These are phyloP conservation scores for Stenogyne calaminthoides DNA, from an alignment of 305 asterid species.

Conservation along the genomic window DNA sequence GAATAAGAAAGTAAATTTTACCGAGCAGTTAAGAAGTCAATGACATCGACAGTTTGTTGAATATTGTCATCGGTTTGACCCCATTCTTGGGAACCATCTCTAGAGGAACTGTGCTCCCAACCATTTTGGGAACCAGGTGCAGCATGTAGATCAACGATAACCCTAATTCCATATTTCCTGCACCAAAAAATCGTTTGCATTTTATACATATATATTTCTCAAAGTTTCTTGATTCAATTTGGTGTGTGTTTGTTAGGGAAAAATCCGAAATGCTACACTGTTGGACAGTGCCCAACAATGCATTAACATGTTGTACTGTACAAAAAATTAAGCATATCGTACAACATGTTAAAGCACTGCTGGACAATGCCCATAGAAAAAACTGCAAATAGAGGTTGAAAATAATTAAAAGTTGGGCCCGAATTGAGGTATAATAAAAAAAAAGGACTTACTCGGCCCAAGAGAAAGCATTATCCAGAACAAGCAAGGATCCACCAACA, in stretches of 20 bases:
- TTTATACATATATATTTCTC: too few relatives aligned
- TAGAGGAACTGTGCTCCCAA: constrained; percentile 62
- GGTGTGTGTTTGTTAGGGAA: background rate
- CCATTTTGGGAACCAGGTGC: constrained; percentile 82
- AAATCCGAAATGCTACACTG: too few relatives aligned
- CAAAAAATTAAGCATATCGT: too few relatives aligned
- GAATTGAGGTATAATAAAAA: background rate
- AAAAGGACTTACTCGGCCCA: constrained; percentile 62
- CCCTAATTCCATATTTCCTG: constrained; percentile 60
- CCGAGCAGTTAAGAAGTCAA: constrained; percentile 63
- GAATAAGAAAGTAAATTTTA: background rate
- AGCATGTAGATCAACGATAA: constrained; percentile 71
- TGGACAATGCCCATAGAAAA: too few relatives aligned
- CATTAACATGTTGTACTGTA: too few relatives aligned
- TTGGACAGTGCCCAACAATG: too few relatives aligned
- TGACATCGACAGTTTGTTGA: constrained; percentile 55
- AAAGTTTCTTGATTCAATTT: too few relatives aligned
- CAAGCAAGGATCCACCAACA: constrained; percentile 69
- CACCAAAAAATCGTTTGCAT: background rate
- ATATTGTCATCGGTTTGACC: constrained; percentile 53
- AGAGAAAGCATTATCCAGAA: constrained; percentile 67
- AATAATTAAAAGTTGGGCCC: background rate
- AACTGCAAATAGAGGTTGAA: background rate
- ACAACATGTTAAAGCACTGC: too few relatives aligned
- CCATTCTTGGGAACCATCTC: constrained; percentile 85